Base-by-base conservation (phyloP, 2,329 filamentous ascomycete species). In the Botrytis galanthina region DNA sequence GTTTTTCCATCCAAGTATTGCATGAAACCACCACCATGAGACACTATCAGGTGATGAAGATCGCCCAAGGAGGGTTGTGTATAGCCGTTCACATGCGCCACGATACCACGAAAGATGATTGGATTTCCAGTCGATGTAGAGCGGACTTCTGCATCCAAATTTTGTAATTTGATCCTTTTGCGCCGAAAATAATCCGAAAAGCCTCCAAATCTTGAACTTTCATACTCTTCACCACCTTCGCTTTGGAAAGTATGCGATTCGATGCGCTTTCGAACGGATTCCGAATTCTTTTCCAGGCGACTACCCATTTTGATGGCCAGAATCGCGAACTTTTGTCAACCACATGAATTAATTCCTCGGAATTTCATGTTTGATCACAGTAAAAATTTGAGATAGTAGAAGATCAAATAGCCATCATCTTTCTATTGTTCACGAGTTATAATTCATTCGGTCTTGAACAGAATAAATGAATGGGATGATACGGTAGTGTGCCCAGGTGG, bases 81-180 rank as follows among this genome's bases (percentile, higher is more conserved):
- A 81, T 98, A 99, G 67, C 96, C 96, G 78, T 95, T 97, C 37
- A 99, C 92, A 82, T 98, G 93, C 16, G 92, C 94, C 20, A 97
- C 94, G 14, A 98, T 87, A 0, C 94, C 94, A 77, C 92, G 93
- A 86, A 99, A 99, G 70, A 99, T 94, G 75, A 89, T 90, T 16
- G 94, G 93, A 76, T 92, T 93, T 77, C 91, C 90, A 0, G 84
- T 83, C 1, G 90, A 88, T 6, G 89, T 85, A 46, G 92, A 87
- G 74, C 95, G 91, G 62, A 97, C 85, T 71, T 97, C 89, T 14
- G 90, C 91, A 83, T 99, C 96, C 44, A 96, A 88, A 80, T 99
- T 99, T 82, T 98, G 96, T 5, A 99, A 87, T 81, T 99, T 99
- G 82, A 97, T 90, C 86, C 97, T 98, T 85, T 99, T 99, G 73